phyloP scores from a whole-genome alignment of 345 rosid genomes.

The Linum tenue region DNA sequence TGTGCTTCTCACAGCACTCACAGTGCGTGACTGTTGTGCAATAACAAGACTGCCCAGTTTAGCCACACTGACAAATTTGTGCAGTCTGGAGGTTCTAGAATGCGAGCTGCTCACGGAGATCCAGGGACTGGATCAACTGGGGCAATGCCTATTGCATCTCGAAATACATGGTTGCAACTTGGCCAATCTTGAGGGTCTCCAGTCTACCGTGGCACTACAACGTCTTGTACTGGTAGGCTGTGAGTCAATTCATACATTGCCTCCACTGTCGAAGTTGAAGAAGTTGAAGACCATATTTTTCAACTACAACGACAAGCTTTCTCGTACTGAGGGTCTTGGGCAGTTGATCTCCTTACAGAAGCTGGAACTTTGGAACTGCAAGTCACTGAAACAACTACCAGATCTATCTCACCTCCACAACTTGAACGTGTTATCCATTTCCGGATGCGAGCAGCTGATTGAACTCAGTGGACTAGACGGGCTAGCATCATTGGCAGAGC shows the following conservation, averaged over 20 bases:
- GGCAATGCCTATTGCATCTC: background rate
- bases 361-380: background rate
- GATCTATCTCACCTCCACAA: background rate
- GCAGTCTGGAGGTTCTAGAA: background rate
- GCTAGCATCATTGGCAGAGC: background rate
- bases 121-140: background rate
- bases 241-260: background rate
- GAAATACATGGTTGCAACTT: background rate
- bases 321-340: background rate
- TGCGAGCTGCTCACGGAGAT: background rate
- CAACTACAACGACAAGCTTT: background rate
- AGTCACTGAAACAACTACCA: background rate
- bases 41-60: background rate
- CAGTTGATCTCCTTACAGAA: background rate
- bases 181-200: background rate
- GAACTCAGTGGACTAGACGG: background rate
- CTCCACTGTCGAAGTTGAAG: background rate
- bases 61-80: background rate
- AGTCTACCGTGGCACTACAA: background rate
- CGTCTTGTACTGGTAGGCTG: background rate
- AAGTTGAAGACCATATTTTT: background rate
- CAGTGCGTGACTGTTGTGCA: background rate
- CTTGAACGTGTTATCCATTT: too few relatives aligned
- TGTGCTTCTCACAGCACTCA: background rate
- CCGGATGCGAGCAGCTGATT: background rate